phyloP scores from a whole-genome alignment of 2,329 filamentous ascomycete genomes.

The Achaetomium macrosporum region DNA sequence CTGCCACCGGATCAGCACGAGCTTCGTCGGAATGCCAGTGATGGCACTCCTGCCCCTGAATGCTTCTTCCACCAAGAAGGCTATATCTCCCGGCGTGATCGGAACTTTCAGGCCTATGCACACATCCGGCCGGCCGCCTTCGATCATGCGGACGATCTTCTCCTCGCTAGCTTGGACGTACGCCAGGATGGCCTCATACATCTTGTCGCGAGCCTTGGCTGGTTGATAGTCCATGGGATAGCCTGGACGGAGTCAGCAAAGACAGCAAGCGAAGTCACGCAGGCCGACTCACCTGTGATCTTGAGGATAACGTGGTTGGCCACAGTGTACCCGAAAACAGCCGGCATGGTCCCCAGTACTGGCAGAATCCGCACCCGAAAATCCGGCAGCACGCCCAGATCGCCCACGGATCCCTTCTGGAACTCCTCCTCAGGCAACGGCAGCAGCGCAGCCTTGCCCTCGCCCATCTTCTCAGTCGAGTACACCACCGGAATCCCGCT shows the following conservation, averaged over 20 bases:
- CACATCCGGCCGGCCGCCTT: constrained; percentile 42
- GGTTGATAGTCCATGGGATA: constrained; percentile 84
- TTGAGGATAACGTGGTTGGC: constrained; percentile 90
- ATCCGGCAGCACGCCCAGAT: constrained; percentile 82
- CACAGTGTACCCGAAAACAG: constrained; percentile 84
- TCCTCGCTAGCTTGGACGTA: constrained; percentile 74
- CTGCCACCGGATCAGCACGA: constrained; percentile 76
- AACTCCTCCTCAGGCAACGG: constrained; percentile 86
- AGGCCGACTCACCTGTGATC: constrained; percentile 44
- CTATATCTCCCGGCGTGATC: constrained; percentile 71
- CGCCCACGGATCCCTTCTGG: constrained; percentile 74
- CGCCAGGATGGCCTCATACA: constrained; percentile 80
- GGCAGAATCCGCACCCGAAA: constrained; percentile 94
- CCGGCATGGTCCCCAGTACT: constrained; percentile 94
- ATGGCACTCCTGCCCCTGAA: constrained; percentile 77
- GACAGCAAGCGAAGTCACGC: not conserved
- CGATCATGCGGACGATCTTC: constrained; percentile 54
- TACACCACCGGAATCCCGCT: constrained; percentile 88
- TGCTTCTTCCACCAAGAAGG: constrained; percentile 85
- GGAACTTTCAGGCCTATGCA: constrained; percentile 72
- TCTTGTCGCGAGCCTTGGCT: constrained; percentile 78
- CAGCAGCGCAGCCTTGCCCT: constrained; percentile 84
- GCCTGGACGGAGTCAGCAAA: constrained; percentile 37
- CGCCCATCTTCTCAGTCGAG: constrained; percentile 82
- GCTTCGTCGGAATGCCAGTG: constrained; percentile 71